Conservation (phyloP, 2,329 filamentous ascomycete species). For the Cercospora sojina region DNA sequence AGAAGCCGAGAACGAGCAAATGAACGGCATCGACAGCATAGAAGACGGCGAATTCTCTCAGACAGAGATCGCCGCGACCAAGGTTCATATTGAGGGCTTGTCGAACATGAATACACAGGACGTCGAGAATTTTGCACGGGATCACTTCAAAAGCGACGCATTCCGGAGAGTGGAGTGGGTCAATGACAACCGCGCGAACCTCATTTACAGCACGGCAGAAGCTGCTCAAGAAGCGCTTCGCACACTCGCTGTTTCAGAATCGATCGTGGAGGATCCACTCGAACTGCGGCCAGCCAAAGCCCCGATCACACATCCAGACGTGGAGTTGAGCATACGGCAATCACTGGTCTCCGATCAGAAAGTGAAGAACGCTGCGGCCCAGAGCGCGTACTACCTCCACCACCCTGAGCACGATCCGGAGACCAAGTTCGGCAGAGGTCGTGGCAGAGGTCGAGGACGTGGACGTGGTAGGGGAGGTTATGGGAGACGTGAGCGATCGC, state of each 20-base stretch:
- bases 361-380: slow-evolving; percentile 69
- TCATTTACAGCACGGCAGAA: slow-evolving; percentile 65
- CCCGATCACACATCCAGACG: slow-evolving; percentile 66
- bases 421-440: slow-evolving; percentile 58
- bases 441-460: slow-evolving; percentile 27
- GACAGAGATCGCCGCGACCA: slow-evolving; percentile 52
- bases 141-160: slow-evolving; percentile 60
- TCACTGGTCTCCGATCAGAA: slow-evolving; percentile 78
- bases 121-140: slow-evolving; percentile 65
- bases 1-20: slow-evolving; percentile 28
- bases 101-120: slow-evolving; percentile 78
- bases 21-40: slow-evolving; percentile 32
- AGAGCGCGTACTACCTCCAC: slow-evolving; percentile 88
- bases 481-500: slow-evolving; percentile 47
- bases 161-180: slow-evolving; percentile 83
- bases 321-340: slow-evolving; percentile 68
- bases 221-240: slow-evolving; percentile 56
- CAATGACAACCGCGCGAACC: slow-evolving; percentile 85
- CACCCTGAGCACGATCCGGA: slow-evolving; percentile 86
- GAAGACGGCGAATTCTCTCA: slow-evolving; percentile 38
- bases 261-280: slow-evolving; percentile 44
- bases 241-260: slow-evolving; percentile 45
- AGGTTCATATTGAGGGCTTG: slow-evolving; percentile 81
- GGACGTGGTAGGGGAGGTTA: slow-evolving; percentile 60
- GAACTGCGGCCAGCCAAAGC: slow-evolving; percentile 66